Evolutionary conservation across 148 eudicot genomes (phyloP).

Genomic region (Hydrangea macrophylla): DNA sequence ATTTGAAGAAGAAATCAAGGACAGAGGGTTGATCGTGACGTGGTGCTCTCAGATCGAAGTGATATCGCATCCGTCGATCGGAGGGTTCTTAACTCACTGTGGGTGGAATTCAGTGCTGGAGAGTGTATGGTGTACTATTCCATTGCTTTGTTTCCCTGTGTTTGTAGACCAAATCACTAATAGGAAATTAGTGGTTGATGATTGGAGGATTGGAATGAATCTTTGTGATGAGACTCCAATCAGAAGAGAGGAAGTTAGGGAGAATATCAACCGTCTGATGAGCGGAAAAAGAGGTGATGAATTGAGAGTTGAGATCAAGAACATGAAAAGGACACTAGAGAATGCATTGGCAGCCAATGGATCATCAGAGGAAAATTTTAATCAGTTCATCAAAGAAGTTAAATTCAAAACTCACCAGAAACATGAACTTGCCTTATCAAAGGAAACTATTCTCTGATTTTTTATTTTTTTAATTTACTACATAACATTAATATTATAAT

Average conservation of each 20-base stretch:
- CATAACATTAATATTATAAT: no score
- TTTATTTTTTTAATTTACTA: no score
- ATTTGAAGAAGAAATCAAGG: background rate
- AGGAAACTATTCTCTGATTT: no score
- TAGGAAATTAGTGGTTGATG: background rate
- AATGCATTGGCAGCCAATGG: background rate
- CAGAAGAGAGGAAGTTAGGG: background rate
- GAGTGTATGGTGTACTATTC: background rate
- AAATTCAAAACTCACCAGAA: background rate
- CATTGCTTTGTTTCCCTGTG: constrained; percentile 3
- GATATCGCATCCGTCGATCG: background rate
- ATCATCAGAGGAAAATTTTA: background rate
- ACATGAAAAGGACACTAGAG: background rate
- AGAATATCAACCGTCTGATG: constrained; percentile 1
- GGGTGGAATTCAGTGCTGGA: background rate
- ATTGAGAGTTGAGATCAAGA: background rate
- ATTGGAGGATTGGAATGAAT: background rate
- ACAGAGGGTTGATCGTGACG: background rate
- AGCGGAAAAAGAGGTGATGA: background rate
- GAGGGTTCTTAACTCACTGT: constrained; percentile 3
- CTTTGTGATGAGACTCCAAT: background rate
- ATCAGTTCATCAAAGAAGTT: background rate
- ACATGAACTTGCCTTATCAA: background rate
- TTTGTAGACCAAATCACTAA: background rate
- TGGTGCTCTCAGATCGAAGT: constrained; percentile 1